phyloP scores from a whole-genome alignment of 345 rosid species.

The Rhodamnia argentea region DNA sequence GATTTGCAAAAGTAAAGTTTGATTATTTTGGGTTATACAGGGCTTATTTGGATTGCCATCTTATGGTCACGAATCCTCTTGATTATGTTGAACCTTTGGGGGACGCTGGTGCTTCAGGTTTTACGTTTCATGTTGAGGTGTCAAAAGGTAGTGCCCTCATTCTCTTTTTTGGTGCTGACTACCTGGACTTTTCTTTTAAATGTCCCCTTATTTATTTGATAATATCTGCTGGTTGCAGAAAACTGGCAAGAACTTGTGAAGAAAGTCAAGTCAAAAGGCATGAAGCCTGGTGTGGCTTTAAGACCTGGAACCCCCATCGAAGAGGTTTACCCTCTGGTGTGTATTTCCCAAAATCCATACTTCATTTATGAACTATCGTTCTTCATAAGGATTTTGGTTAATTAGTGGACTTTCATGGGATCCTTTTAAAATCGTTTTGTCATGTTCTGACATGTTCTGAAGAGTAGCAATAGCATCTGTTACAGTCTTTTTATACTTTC shows the following conservation, averaged over 20 bases:
- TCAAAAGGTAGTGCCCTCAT: slow-evolving; percentile 45
- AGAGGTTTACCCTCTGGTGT: slow-evolving; percentile 81
- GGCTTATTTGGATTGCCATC: slow-evolving; percentile 92
- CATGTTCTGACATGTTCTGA: not conserved
- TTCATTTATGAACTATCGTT: not conserved
- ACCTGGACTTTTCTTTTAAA: not conserved
- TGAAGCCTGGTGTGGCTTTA: slow-evolving; percentile 81
- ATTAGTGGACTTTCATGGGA: not conserved
- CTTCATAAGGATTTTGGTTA: not conserved
- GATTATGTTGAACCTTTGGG: slow-evolving; percentile 73
- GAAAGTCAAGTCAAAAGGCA: slow-evolving; percentile 66
- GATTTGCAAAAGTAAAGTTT: not conserved
- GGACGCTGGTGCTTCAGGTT: slow-evolving; percentile 92
- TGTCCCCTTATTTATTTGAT: not conserved
- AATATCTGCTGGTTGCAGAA: slow-evolving; percentile 25
- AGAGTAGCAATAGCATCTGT: not conserved
- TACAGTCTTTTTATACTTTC: not conserved
- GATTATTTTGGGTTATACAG: slow-evolving; percentile 19
- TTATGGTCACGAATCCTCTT: slow-evolving; percentile 86
- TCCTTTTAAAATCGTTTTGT: not conserved
- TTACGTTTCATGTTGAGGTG: slow-evolving; percentile 87
- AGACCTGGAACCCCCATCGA: slow-evolving; percentile 82
- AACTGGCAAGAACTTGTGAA: slow-evolving; percentile 74
- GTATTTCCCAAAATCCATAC: not conserved
- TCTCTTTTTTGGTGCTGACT: not conserved